These are phyloP conservation scores for Ophiostoma ulmi DNA, from an alignment of 2,329 filamentous ascomycete species.

Conservation along the genomic window DNA sequence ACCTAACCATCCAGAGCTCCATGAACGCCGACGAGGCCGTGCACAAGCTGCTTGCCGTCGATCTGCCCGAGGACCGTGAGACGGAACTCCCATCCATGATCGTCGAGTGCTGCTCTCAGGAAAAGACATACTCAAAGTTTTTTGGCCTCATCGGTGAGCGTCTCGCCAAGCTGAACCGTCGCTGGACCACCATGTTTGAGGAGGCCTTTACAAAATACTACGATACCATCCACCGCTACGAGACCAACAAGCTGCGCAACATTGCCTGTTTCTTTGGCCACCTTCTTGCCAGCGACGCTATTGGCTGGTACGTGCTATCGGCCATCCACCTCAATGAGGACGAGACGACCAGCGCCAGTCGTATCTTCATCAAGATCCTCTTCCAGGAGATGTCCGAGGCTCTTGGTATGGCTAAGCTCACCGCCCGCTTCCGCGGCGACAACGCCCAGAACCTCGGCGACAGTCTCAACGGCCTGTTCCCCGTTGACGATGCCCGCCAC, in stretches of 20 bases:
- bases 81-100: constrained; percentile 93
- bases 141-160: constrained; percentile 91
- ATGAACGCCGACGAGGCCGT: constrained; percentile 94
- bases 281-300: constrained; percentile 77
- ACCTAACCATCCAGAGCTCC: constrained; percentile 95
- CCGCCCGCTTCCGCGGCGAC: constrained; percentile 71
- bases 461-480: constrained; percentile 81
- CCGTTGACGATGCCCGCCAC: constrained; percentile 80
- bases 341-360: constrained; percentile 90
- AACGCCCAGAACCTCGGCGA: constrained; percentile 51
- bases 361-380: constrained; percentile 97
- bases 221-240: constrained; percentile 93
- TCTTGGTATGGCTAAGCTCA: constrained; percentile 75
- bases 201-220: constrained; percentile 88
- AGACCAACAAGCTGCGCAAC: constrained; percentile 91
- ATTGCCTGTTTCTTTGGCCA: constrained; percentile 94
- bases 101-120: constrained; percentile 92
- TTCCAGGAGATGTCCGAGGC: constrained; percentile 89
- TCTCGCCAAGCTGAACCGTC: constrained; percentile 89
- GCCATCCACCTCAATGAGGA: constrained; percentile 89
- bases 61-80: constrained; percentile 79
- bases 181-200: constrained; percentile 93
- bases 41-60: constrained; percentile 94
- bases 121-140: constrained; percentile 96
- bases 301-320: constrained; percentile 86